Evolutionary conservation across 805 yeast genomes (phyloP).

Genomic region (Lachancea nothofagi): DNA sequence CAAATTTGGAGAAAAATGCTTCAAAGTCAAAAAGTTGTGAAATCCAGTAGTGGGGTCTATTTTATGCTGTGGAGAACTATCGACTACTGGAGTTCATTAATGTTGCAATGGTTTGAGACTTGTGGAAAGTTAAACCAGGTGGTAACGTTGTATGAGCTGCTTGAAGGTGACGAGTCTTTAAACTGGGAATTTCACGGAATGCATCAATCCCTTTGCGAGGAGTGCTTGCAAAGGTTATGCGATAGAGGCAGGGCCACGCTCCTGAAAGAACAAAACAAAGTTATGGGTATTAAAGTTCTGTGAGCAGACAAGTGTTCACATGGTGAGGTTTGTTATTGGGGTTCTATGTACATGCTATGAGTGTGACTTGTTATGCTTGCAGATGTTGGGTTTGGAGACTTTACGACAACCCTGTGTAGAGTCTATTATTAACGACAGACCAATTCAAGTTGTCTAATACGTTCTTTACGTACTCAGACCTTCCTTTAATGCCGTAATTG

Average conservation of each 20-base stretch:
- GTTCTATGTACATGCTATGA: constrained; percentile 7
- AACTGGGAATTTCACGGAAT: constrained; percentile 59
- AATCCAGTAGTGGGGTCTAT: constrained; percentile 36
- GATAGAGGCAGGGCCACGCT: constrained; percentile 69
- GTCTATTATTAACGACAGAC: constrained; percentile 56
- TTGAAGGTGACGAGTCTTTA: constrained; percentile 53
- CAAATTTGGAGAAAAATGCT: constrained; percentile 57
- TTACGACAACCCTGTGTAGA: constrained; percentile 22
- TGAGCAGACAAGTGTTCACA: constrained; percentile 22
- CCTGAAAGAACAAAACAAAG: constrained; percentile 58
- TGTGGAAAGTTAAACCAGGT: constrained; percentile 76
- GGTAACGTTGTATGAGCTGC: constrained; percentile 75
- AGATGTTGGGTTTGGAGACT: no score
- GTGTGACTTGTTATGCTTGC: no score
- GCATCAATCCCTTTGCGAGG: constrained; percentile 49
- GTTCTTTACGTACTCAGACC: constrained; percentile 62
- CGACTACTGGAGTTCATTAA: constrained; percentile 58
- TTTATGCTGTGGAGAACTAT: constrained; percentile 63
- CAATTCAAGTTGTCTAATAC: constrained; percentile 81
- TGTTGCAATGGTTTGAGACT: constrained; percentile 65
- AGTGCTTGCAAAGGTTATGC: constrained; percentile 52
- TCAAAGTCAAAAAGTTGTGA: constrained; percentile 50
- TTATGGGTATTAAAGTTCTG: constrained; percentile 74
- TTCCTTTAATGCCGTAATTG: constrained; percentile 79
- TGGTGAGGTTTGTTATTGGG: constrained; percentile 2